Percentiles rank a stretch among this genome's conserved stretches.
Evolutionary conservation across 352 stramenopile species (phyloP).

Genomic region (Globisporangium barbulae): DNA sequence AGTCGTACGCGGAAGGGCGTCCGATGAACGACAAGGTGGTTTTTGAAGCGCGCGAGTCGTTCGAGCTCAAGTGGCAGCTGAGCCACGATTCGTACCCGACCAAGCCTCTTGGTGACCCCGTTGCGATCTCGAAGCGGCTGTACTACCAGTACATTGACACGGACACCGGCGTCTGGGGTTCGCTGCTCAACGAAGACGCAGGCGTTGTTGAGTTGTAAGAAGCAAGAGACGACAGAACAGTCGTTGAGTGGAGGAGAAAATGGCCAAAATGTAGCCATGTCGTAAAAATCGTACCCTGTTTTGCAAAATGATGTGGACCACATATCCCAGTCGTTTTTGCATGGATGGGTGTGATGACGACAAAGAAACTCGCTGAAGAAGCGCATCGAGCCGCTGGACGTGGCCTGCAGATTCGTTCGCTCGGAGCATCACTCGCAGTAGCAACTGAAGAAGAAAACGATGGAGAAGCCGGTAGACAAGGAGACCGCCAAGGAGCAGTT

Average conservation of each 20-base stretch:
- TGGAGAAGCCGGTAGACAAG: constrained; percentile 60
- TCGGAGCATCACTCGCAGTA: neutral
- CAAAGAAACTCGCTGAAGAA: constrained; percentile 13
- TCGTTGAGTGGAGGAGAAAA: neutral
- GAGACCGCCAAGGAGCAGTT: constrained; percentile 71
- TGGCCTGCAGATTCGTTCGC: constrained; percentile 3
- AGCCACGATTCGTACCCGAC: constrained; percentile 50
- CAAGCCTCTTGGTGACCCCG: constrained; percentile 35
- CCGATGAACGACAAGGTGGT: constrained; percentile 48
- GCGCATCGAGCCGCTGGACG: constrained; percentile 7
- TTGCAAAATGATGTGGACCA: neutral
- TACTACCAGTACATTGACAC: constrained; percentile 45
- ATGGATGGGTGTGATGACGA: constrained; percentile 1
- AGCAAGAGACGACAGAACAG: neutral
- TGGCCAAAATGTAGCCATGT: constrained; percentile 13
- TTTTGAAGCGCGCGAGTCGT: constrained; percentile 43
- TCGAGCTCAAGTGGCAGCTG: constrained; percentile 79
- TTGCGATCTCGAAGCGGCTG: constrained; percentile 51
- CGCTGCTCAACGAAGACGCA: neutral
- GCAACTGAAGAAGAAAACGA: constrained; percentile 5
- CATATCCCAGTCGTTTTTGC: neutral
- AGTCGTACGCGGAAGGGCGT: constrained; percentile 57
- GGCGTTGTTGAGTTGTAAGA: constrained; percentile 8
- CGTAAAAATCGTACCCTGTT: constrained; percentile 1
- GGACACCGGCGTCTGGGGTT: constrained; percentile 4